phyloP scores from a whole-genome alignment of 2,329 filamentous ascomycete species.

The Pseudogymnoascus sp. region DNA sequence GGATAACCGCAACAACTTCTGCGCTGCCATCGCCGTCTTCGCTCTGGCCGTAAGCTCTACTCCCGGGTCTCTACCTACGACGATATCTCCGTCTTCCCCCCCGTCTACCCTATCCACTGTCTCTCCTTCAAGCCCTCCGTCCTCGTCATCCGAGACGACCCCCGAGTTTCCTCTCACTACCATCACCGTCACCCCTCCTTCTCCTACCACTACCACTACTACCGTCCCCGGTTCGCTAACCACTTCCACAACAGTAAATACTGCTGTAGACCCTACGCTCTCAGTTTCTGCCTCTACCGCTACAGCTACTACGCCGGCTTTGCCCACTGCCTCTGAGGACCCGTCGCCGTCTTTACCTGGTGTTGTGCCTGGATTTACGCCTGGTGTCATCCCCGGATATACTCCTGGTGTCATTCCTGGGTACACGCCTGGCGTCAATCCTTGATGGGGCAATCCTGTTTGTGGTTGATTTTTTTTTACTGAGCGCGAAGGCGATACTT shows the following conservation, averaged over 20 bases:
- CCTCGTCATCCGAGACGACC: background rate
- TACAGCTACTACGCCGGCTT: background rate
- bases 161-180: background rate
- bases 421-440: background rate
- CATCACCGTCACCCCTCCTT: background rate
- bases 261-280: background rate
- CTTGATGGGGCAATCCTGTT: background rate
- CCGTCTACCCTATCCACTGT: background rate
- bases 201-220: background rate
- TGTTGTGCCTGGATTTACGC: background rate
- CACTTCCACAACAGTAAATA: background rate
- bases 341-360: background rate
- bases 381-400: background rate
- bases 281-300: background rate
- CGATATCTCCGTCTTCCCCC: background rate
- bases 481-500: background rate
- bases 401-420: background rate
- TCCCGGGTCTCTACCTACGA: background rate
- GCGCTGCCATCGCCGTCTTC: constrained; percentile 51
- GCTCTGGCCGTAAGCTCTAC: constrained; percentile 9
- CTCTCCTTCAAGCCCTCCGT: background rate
- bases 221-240: background rate
- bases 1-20: constrained; percentile 60
- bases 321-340: background rate
- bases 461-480: background rate